Base-by-base conservation (phyloP, 129 eudicot genomes). In the Lonicera japonica region DNA sequence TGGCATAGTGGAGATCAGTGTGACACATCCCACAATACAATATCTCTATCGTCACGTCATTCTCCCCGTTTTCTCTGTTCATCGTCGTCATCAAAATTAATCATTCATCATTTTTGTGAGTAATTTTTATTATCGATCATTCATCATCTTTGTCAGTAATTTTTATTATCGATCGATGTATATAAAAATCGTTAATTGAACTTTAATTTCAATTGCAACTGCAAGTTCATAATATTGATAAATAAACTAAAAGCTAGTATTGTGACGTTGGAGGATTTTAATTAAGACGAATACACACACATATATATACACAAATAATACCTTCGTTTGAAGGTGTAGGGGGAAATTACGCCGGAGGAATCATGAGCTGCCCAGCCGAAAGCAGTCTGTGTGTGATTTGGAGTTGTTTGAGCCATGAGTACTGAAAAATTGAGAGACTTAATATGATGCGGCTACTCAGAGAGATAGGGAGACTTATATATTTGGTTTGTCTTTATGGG, bases 331-430 rank as follows among this genome's bases (percentile, higher is more conserved):
- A 94, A 94, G 40, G 73, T 70, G 65, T 80, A 83, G 0, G 96
- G 99, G 18, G 95, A 75, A 65, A 94, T 54, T 1, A 74, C 72
- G 60, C 92, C 96, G 10, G 87, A 70, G 54, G 69, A 2, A 66
- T 94, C 95, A 73, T 85, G 96, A 43, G 99, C 99, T 36, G 99
- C 99, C 95, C 95, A 94, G 66, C 99, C 99, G 36, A 85, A 67
- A 54, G 83, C 96, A 3, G 82, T 74, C 73, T 80, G 85, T 11
- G 88, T 85, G 79, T 92, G 99, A 73, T 92, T 85, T 20, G 92
- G 85, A 57, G 99, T 85, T 63, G 95, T 74, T 72, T 92, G 87
- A 48, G 99, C 76, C 99, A 92, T 91, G 25, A 48, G 3, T 8
- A 22, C 0, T 22, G 51, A 10, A 12, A 10, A 12, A 45, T 3